Evolutionary conservation across 1,284 basidiomycete genomes (phyloP), one percentile per base, ranked within the genome.

Genomic region (Ganoderma lucidum): DNA sequence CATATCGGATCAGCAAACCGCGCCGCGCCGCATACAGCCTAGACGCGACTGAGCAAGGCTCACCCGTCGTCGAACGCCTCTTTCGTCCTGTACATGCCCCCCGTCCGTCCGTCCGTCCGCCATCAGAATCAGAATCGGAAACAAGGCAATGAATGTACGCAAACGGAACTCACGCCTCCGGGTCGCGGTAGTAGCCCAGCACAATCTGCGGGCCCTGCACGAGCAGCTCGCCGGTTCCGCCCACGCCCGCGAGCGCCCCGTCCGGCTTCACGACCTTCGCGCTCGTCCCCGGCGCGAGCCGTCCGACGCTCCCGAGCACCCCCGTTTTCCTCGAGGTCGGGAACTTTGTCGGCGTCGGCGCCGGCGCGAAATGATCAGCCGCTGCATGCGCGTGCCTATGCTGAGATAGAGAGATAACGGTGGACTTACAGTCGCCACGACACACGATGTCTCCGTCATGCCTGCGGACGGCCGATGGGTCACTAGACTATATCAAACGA

Each of bases 211-310:
- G 91, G 0, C 88, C 86, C 37, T 81, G 84, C 10, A 92, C 83
- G 3, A 88, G 79, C 6, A 93, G 79, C 77, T 93, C 92, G 5
- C 92, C 92, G n/a, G 83, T 82, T 76, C 93, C 90, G 45, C 88
- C 89, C 68, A 88, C 87, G 15, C 78, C 80, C 4, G 88, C 90
- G 37, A 89, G 80, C 6, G 85, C 82, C 5, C 91, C 90, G 76
- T 93, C 90, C 17, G 83, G 74, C 77, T 87, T 91, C 68, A 91
- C 80, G 3, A 93, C 84, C 68, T 85, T 86, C 6, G 79, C 82
- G 6, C 70, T 69, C 6, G 78, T 77, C 0, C 83, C 83, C 1
- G 81, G 76, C 9, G 85, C 58, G 12, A 86, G 74, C 62, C 77
- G 78, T 0, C 85, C 85, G 14, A 76, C 80, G 66, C 80, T 80